These are phyloP conservation scores for Venturia oleaginea DNA, from an alignment of 2,329 filamentous ascomycete species.

Conservation along the genomic window DNA sequence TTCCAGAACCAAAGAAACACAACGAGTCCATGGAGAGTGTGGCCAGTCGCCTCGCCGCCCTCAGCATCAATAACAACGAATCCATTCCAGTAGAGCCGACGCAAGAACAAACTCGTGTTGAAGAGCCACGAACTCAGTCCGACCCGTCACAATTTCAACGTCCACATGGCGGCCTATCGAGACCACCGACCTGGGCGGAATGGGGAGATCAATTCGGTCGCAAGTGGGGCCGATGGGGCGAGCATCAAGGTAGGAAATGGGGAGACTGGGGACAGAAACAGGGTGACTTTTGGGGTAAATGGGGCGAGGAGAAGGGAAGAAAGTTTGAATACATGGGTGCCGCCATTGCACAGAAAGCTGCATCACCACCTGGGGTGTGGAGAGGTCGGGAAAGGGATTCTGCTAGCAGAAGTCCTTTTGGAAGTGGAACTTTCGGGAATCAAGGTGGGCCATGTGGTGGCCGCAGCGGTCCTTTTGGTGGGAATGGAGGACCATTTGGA, in stretches of 20 bases:
- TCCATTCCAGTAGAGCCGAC: not conserved
- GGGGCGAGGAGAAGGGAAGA: slow-evolving; percentile 9
- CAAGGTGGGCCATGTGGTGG: not conserved
- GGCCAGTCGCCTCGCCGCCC: slow-evolving; percentile 1
- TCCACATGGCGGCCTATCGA: not conserved
- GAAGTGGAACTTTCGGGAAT: not conserved
- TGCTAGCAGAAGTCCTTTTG: not conserved
- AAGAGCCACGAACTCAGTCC: not conserved
- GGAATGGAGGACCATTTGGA: not conserved
- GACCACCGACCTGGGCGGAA: slow-evolving; percentile 3
- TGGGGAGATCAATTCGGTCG: slow-evolving; percentile 10
- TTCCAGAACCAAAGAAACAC: slow-evolving; percentile 10
- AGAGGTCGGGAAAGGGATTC: not conserved
- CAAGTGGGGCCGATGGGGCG: slow-evolving; percentile 3
- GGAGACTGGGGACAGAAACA: slow-evolving; percentile 5
- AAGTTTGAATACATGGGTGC: not conserved
- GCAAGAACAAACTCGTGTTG: not conserved
- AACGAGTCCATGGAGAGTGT: slow-evolving; percentile 4
- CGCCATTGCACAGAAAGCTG: slow-evolving; percentile 5
- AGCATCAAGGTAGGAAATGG: slow-evolving; percentile 8
- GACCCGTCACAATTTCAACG: not conserved
- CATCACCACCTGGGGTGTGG: not conserved
- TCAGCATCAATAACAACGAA: not conserved
- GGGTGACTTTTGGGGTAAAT: not conserved
- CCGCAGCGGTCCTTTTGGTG: not conserved